phyloP scores from a whole-genome alignment of 2,329 filamentous ascomycete species.

The Trichoderma asperellum region DNA sequence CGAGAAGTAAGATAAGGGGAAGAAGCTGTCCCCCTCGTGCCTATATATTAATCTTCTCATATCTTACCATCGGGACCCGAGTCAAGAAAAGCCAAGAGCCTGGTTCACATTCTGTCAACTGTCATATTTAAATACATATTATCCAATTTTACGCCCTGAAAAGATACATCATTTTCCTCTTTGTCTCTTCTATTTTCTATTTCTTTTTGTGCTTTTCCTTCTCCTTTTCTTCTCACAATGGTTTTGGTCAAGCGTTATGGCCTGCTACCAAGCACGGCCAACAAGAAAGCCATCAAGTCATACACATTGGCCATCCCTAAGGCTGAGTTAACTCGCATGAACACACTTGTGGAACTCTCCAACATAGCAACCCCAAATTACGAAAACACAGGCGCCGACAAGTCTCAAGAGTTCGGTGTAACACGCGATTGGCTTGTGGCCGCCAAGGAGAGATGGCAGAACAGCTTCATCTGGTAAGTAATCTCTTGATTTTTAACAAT shows the following conservation, averaged over 20 bases:
- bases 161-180: not conserved
- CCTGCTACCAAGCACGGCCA: not conserved
- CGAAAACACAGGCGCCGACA: not conserved
- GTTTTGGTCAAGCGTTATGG: not conserved
- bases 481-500: not conserved
- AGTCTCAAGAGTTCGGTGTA: not conserved
- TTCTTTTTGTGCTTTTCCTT: not conserved
- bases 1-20: not conserved
- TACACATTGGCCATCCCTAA: not conserved
- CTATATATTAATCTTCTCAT: not conserved
- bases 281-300: not conserved
- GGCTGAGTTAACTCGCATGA: constrained; percentile 7
- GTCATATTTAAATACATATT: not conserved
- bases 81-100: not conserved
- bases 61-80: not conserved
- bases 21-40: not conserved
- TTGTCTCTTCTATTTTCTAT: not conserved
- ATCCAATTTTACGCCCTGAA: not conserved
- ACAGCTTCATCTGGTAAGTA: not conserved
- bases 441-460: constrained; percentile 7
- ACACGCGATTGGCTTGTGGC: constrained; percentile 2
- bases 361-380: not conserved
- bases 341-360: not conserved
- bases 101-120: not conserved
- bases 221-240: not conserved